Evolutionary conservation across 176 grass and related monocot genomes (phyloP).

Genomic region (Hyparrhenia diplandra): DNA sequence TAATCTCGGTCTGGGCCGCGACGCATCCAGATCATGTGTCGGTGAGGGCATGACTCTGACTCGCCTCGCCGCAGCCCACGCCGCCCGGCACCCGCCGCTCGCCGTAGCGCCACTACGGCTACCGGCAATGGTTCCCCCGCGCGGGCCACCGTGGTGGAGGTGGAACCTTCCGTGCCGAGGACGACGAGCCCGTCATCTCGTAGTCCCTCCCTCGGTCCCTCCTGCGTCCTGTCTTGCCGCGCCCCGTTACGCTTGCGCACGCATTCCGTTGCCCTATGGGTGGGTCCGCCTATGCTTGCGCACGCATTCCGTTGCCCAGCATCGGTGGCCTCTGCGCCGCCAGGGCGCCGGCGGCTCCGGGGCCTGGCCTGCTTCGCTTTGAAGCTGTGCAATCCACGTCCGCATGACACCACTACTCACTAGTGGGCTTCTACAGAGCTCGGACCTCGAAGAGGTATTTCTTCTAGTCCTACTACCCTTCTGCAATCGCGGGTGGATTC

Average conservation of each 20-base stretch:
- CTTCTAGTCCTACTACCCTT: background rate
- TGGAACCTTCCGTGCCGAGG: background rate
- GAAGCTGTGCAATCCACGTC: background rate
- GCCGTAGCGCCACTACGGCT: background rate
- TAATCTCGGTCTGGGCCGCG: too few relatives aligned
- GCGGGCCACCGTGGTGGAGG: background rate
- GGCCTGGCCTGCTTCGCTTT: background rate
- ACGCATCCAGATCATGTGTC: too few relatives aligned
- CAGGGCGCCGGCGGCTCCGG: background rate
- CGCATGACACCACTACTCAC: background rate
- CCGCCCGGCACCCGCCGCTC: background rate
- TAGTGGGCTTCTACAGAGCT: background rate
- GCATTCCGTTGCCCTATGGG: background rate
- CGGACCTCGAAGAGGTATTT: background rate
- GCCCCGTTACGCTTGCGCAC: background rate
- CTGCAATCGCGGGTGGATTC: background rate
- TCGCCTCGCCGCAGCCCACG: background rate
- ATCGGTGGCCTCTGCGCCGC: background rate
- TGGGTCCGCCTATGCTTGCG: background rate
- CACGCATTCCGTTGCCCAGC: background rate
- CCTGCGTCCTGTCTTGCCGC: background rate
- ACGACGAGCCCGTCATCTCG: background rate
- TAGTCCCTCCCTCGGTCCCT: too few relatives aligned
- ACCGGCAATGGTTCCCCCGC: background rate
- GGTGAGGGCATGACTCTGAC: background rate